These are phyloP conservation scores for Halophytophthora polymorphica DNA, from an alignment of 352 stramenopile genomes.

Conservation along the genomic window DNA sequence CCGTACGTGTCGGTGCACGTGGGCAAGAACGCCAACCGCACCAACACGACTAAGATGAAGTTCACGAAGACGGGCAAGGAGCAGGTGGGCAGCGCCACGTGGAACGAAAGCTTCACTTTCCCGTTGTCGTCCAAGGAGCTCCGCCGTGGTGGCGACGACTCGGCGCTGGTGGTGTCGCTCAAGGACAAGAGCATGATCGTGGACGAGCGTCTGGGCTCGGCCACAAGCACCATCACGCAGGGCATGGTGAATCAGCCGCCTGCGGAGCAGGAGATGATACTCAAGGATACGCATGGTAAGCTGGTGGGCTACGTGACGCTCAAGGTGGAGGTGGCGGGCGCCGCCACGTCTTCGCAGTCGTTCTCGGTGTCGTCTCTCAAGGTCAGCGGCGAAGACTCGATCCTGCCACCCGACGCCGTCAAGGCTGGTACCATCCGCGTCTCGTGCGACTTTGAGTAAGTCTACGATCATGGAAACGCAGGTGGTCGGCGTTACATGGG, in stretches of 20 bases:
- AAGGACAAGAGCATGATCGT: conserved; percentile 45
- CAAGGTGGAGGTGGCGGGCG: conserved; percentile 34
- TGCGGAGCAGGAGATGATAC: conserved; percentile 24
- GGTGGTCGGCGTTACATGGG: no score
- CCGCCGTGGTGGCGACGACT: conserved; percentile 20
- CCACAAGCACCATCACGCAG: conserved; percentile 26
- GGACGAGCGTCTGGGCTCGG: conserved; percentile 28
- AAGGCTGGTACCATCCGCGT: conserved; percentile 40
- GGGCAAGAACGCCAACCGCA: conserved; percentile 63
- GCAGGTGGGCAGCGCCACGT: conserved; percentile 43
- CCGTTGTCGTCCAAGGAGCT: conserved; percentile 54
- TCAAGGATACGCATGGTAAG: conserved; percentile 28
- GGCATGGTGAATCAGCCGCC: conserved; percentile 17
- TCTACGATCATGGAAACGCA: neutral
- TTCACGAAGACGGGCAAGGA: conserved; percentile 47
- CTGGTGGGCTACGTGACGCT: conserved; percentile 27
- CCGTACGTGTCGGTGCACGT: conserved; percentile 79
- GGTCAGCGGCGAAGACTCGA: conserved; percentile 21
- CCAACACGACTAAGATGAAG: conserved; percentile 66
- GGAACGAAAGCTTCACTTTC: conserved; percentile 85
- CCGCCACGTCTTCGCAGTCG: conserved; percentile 30
- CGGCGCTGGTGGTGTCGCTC: conserved; percentile 11
- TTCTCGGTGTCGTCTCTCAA: conserved; percentile 25
- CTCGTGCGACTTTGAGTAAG: conserved; percentile 42
- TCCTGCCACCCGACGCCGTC: conserved; percentile 26